phyloP scores from a whole-genome alignment of 1,284 basidiomycete genomes.

The Pisolithus thermaeus region DNA sequence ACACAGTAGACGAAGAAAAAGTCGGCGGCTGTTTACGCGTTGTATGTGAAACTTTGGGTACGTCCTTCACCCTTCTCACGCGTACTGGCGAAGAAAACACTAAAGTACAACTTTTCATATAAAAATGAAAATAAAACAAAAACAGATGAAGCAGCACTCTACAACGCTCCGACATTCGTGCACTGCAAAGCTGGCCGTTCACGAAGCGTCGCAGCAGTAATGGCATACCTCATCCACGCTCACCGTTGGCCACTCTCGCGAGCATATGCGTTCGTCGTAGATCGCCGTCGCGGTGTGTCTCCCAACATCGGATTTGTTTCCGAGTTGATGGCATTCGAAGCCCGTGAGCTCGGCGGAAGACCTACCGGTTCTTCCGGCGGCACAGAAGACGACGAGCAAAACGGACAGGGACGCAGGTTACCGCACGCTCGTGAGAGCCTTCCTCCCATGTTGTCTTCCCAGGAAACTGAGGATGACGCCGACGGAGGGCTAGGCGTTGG shows the following conservation, averaged over 20 bases:
- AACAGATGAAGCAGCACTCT: constrained; percentile 84
- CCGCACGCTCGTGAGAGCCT: constrained; percentile 70
- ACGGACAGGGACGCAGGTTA: constrained; percentile 41
- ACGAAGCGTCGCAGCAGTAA: constrained; percentile 92
- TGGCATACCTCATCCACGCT: constrained; percentile 95
- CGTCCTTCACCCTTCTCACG: constrained; percentile 24
- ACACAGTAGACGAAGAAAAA: constrained; percentile 91
- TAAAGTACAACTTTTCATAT: constrained; percentile 24
- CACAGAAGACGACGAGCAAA: constrained; percentile 16
- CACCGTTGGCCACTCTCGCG: constrained; percentile 92
- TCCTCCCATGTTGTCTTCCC: constrained; percentile 50
- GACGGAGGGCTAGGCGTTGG: constrained; percentile 41
- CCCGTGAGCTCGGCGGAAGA: constrained; percentile 81
- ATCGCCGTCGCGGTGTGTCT: constrained; percentile 87
- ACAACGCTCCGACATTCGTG: constrained; percentile 86
- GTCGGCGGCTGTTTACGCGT: constrained; percentile 80
- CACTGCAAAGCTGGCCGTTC: constrained; percentile 98
- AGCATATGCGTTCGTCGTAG: constrained; percentile 87
- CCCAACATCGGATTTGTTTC: constrained; percentile 98
- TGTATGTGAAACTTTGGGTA: constrained; percentile 83
- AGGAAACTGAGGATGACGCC: constrained; percentile 26
- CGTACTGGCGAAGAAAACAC: neutral
- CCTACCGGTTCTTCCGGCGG: constrained; percentile 32
- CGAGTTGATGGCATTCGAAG: constrained; percentile 95
- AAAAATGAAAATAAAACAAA: too few species aligned